Base-by-base conservation (phyloP, 345 rosid genomes). In the Murraya paniculata region DNA sequence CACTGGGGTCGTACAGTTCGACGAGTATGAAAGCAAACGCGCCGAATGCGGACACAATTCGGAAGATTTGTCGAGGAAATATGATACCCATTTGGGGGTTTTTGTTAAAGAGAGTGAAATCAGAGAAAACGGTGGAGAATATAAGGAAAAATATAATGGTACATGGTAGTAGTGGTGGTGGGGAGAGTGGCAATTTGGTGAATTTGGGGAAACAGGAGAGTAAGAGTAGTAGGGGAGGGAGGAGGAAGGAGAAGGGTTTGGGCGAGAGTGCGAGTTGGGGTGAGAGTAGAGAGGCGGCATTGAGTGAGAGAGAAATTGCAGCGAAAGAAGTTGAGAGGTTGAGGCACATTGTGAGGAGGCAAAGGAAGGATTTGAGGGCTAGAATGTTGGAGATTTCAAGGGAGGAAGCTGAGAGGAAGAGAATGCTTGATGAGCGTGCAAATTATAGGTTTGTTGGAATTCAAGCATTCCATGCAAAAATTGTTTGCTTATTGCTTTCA, bases 321-420 rank as follows among this genome's bases (percentile, higher is more conserved):
- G 91, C 85, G 0, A 93, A 92, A 82, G 97, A 95, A 72, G 95
- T 88, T 39, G 93, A 95, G 87, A 87, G 94, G 84, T 74, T 92
- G 87, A 89, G 98, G 90, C 89, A 86, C 69, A 76, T 89, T 64
- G 87, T 93, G 75, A 82, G 89, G 86, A 87, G 97, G 86, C 95
- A 91, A 79, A 89, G 92, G 83, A 95, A 92, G 84, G 99, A 95
- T 79, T 83, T 95, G 84, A 88, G 82, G 77, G 88, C 98, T 13
- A 91, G 92, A 83, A 95, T 95, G 99, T 74, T 91, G 81, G 99
- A 95, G 86, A 88, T 93, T 33, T 88, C 98, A 0, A 91, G 95
- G 84, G 99, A 93, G 87, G 97, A 93, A 84, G 94, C 97, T 7
- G 97, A 95, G 81, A 75, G 99, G 75, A 95, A 93, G 88, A 86